Percentiles rank a stretch among this genome's conserved stretches.
Conservation (phyloP, 345 rosid genomes). For the Syzygium jambos region DNA sequence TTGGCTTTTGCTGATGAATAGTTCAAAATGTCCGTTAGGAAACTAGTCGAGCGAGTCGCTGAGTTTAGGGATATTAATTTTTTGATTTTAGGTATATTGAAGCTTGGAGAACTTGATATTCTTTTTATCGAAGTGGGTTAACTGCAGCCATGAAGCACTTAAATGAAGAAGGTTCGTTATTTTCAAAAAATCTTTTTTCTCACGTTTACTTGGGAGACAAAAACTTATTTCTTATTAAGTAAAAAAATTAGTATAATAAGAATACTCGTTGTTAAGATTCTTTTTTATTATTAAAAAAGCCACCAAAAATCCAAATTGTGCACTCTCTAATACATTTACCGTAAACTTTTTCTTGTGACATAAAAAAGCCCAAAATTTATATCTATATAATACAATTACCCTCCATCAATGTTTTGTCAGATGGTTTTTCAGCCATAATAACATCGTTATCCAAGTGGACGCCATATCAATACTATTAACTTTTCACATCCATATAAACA, state of each 20-base stretch:
- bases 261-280: not conserved
- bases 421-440: too few relatives aligned
- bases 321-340: too few relatives aligned
- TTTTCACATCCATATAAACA: too few relatives aligned
- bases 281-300: not conserved
- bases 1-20: not conserved
- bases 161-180: not conserved
- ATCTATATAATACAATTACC: too few relatives aligned
- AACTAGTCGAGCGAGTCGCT: not conserved
- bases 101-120: not conserved
- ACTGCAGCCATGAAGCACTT: accelerated
- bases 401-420: too few relatives aligned
- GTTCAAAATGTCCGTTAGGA: not conserved
- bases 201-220: not conserved
- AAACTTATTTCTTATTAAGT: not conserved
- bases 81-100: not conserved
- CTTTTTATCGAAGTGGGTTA: not conserved
- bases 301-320: too few relatives aligned
- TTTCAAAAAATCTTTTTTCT: not conserved
- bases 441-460: too few relatives aligned
- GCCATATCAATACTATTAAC: too few relatives aligned
- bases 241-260: not conserved
- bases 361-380: too few relatives aligned
- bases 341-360: too few relatives aligned
- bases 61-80: not conserved